Base-by-base conservation (phyloP, 352 stramenopile species). In the Globisporangium apiculatum region DNA sequence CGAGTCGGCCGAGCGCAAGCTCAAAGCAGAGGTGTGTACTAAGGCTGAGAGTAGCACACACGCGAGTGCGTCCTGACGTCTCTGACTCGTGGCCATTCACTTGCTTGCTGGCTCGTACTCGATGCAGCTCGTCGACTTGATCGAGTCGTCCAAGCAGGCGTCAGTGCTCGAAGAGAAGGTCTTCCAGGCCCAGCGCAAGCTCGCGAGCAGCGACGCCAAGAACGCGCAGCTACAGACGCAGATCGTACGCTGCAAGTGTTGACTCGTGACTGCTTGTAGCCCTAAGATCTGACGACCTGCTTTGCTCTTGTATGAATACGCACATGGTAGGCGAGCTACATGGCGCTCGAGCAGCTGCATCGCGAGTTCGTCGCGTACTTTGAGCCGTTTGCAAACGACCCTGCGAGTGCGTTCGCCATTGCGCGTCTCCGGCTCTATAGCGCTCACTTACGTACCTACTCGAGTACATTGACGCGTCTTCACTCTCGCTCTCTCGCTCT, bases 161-260 rank as follows among this genome's bases (percentile, higher is more conserved):
- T 83, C 77, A 5, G 69, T 88, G 37, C 55, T 84, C 10, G 70
- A 88, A 51, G 81, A 91, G 58, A 86, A 83, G 51, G 24, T 89
- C 49, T 75, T 82, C 17, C 75, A 83, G 38, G 60, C 64, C 43
- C 69, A 67, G 0, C 67, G 76, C 61, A 87, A 88, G 53, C 62
- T 89, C 3, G 57, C 74, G 12, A 62, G 69, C 7, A 88, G 71
- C 53, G 76, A 91, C 56, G 60, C 87, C 62, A 67, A 72, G 18
- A 69, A 85, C 50, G 46, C 66, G 1, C 53, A 77, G 42, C 62
- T 66, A 4, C 71, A 79, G 9, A 67, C 81, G 38, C 71, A 70
- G 38, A 77, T 88, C 37, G 74, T 87, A 78, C 47, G 73, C 11
- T 76, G 49, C 5, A 31, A 31, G 24, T 31, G 24, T 31, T 31